phyloP scores from a whole-genome alignment of 495 filamentous ascomycete species.

The Podospora comata region DNA sequence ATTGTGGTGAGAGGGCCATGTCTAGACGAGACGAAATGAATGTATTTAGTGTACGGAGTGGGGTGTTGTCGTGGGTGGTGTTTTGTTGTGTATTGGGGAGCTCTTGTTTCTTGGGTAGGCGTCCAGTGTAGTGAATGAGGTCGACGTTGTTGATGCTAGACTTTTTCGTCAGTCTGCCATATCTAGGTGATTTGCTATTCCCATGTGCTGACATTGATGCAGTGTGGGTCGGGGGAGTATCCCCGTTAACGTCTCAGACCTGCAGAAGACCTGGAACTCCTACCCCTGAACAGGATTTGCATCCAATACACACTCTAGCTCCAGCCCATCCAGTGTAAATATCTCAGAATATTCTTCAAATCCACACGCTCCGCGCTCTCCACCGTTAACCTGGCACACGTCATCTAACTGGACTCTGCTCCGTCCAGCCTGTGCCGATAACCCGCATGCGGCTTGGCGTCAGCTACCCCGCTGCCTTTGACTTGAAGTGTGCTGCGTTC shows the following conservation, averaged over 20 bases:
- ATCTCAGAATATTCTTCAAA: neutral
- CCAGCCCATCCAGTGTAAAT: neutral
- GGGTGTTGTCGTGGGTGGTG: too few relatives aligned
- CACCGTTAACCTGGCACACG: neutral
- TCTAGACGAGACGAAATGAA: neutral
- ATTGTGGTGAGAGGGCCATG: neutral
- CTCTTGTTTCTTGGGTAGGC: too few relatives aligned
- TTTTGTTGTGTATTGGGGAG: too few relatives aligned
- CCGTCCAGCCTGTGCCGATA: constrained; percentile 6
- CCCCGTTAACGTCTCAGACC: neutral
- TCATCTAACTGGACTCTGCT: neutral
- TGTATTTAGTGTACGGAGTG: neutral
- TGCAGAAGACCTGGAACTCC: neutral
- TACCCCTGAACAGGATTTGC: neutral
- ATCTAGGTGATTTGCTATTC: too few relatives aligned
- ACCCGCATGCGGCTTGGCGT: constrained; percentile 9
- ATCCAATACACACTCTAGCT: neutral
- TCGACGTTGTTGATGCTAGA: neutral
- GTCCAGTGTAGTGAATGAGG: too few relatives aligned
- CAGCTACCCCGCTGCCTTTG: constrained; percentile 6
- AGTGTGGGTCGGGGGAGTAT: too few relatives aligned
- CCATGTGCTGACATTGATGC: too few relatives aligned
- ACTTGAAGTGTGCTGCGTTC: too few relatives aligned
- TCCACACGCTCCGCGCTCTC: neutral
- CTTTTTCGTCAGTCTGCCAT: too few relatives aligned